Percentiles rank a stretch among this genome's conserved stretches.
These are phyloP conservation scores for Rhizoclosmatium globosum DNA, from an alignment of 192 early-diverging fungal genomes.

Conservation along the genomic window DNA sequence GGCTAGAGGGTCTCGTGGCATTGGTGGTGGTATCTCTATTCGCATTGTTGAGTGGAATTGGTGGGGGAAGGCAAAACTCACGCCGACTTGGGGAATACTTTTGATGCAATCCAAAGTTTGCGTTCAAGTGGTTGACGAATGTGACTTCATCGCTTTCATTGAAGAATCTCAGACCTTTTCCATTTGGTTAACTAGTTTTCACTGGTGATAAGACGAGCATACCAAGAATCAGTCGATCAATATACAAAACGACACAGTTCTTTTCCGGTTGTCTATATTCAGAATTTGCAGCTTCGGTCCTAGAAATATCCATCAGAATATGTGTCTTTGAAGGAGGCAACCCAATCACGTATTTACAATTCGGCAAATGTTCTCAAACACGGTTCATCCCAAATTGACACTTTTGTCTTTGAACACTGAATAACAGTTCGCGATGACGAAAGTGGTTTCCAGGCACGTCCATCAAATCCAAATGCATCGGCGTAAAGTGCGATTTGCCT, in stretches of 20 bases:
- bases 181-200: not conserved
- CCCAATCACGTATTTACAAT: not conserved
- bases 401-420: not conserved
- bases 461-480: slow-evolving; percentile 18
- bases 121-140: slow-evolving; percentile 21
- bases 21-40: not conserved
- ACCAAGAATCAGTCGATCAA: slow-evolving; percentile 11
- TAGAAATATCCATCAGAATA: not conserved
- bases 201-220: not conserved
- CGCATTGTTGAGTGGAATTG: not conserved
- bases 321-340: not conserved
- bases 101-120: not conserved
- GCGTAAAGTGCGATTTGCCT: slow-evolving; percentile 22
- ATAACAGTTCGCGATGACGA: slow-evolving; percentile 3
- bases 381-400: slow-evolving; percentile 2
- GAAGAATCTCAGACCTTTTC: slow-evolving; percentile 15
- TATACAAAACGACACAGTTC: slow-evolving; percentile 20
- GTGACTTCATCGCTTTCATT: slow-evolving; percentile 17
- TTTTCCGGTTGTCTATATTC: slow-evolving; percentile 27
- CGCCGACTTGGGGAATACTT: slow-evolving; percentile 4
- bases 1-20: slow-evolving; percentile 20
- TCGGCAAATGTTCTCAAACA: slow-evolving; percentile 26
- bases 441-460: slow-evolving; percentile 15
- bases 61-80: not conserved
- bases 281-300: not conserved